phyloP scores from a whole-genome alignment of 2,329 filamentous ascomycete genomes.

The Aspergillus hiratsukae region DNA sequence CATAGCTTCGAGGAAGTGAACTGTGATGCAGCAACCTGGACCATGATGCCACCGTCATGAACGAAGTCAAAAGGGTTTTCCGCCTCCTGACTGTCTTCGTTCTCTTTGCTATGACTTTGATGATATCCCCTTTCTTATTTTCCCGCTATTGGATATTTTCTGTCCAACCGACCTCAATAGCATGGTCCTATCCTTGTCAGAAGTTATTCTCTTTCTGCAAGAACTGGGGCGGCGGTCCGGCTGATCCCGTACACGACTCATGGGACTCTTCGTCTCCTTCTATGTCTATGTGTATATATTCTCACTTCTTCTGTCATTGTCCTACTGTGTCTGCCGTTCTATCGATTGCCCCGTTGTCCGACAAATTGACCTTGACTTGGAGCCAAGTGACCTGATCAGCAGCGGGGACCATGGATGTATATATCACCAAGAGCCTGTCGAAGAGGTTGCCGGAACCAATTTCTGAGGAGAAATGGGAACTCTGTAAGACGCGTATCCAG shows the following conservation, averaged over 20 bases:
- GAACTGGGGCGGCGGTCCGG: not conserved
- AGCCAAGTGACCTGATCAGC: not conserved
- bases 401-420: not conserved
- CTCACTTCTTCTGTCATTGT: not conserved
- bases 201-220: not conserved
- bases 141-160: not conserved
- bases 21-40: constrained; percentile 61
- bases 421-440: not conserved
- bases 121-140: not conserved
- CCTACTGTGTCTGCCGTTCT: not conserved
- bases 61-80: not conserved
- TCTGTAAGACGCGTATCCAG: not conserved
- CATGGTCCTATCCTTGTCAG: not conserved
- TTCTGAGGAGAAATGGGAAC: not conserved
- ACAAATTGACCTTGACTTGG: not conserved
- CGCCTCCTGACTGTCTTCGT: constrained; percentile 4
- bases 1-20: constrained; percentile 80
- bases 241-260: not conserved
- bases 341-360: not conserved
- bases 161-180: not conserved
- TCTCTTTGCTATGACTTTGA: constrained; percentile 4
- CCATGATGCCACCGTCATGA: constrained; percentile 45
- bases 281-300: not conserved
- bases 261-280: not conserved
- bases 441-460: not conserved